Evolutionary conservation across 768 basidiomycete species (phyloP), one percentile per base, ranked within the genome.

Genomic region (Mycena epipterygia): DNA sequence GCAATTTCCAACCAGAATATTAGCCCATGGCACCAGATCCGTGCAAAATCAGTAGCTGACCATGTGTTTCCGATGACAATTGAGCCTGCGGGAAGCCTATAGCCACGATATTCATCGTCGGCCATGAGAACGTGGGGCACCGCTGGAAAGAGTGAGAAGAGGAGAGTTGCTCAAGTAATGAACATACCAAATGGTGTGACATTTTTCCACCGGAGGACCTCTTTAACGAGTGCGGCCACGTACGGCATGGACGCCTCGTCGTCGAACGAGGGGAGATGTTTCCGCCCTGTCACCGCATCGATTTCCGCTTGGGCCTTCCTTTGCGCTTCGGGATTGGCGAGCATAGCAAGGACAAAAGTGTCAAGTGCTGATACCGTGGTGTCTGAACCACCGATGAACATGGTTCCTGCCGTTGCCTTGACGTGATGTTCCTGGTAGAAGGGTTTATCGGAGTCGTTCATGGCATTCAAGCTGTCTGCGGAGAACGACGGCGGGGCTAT

Each of bases 321-420:
- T 60, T 82, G 83, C 19, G 81, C 74, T 3, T 81, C 79, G 1
- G 82, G 84, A 60, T 81, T 72, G n/a, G 80, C 71, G 12, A 77
- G 72, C 81, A 85, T 83, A 19, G 80, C 80, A 9, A 82, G 74
- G 53, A 83, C 68, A 53, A 85, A 82, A 8, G 76, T 77, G 23
- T 74, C 74, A 5, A 84, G 69, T 0, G 78, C 77, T 12, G 80
- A 79, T 2, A 80, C 77, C 4, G 81, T 81, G 76, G 81, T 81
- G 61, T 84, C 81, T 17, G 76, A 71, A 12, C 79, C 79, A 23
- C 76, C 77, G 77, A n/a, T 3, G 55, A 39, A 32, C 42, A 59
- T 39, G 29, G 4, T 35, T 16, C 30, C 56, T 13, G 51, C 58
- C 13, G 17, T 29, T 8, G 32, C 48, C 27, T 51, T 48, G 23